Evolutionary conservation across 345 rosid genomes (phyloP).

Genomic region (Eucalyptus marginata): DNA sequence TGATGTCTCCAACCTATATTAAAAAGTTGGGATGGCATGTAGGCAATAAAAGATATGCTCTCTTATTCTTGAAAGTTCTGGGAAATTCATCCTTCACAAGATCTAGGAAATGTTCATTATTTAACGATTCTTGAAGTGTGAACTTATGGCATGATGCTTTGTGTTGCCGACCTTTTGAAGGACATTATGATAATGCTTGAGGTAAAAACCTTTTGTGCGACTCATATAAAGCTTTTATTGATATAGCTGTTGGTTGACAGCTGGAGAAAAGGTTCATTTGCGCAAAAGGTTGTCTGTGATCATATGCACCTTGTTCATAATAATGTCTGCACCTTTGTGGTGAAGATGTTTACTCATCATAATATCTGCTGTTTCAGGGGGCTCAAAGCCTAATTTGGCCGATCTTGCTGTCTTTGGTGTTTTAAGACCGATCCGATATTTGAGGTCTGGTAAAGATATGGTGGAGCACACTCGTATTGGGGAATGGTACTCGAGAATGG

Average conservation of each 20-base stretch:
- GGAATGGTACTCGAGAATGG: conserved; percentile 65
- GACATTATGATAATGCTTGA: neutral
- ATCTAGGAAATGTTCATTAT: neutral
- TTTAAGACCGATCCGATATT: conserved; percentile 50
- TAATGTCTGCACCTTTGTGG: neutral
- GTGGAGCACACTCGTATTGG: conserved; percentile 60
- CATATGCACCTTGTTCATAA: neutral
- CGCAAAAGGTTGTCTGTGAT: neutral
- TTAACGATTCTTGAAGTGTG: neutral
- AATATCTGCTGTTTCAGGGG: conserved; percentile 17
- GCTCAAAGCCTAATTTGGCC: conserved; percentile 49
- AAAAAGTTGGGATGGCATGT: neutral
- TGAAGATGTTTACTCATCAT: neutral
- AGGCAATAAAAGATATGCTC: neutral
- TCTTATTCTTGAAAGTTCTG: neutral
- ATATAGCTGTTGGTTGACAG: neutral
- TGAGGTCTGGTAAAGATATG: conserved; percentile 59
- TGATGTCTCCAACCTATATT: neutral
- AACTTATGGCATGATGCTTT: neutral
- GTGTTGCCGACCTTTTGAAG: neutral
- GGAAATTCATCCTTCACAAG: neutral
- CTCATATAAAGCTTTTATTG: neutral
- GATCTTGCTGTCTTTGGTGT: conserved; percentile 65
- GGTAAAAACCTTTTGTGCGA: neutral
- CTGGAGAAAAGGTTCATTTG: neutral